phyloP scores from a whole-genome alignment of 1,139 yeast species.

The Yueomyces sp. region DNA sequence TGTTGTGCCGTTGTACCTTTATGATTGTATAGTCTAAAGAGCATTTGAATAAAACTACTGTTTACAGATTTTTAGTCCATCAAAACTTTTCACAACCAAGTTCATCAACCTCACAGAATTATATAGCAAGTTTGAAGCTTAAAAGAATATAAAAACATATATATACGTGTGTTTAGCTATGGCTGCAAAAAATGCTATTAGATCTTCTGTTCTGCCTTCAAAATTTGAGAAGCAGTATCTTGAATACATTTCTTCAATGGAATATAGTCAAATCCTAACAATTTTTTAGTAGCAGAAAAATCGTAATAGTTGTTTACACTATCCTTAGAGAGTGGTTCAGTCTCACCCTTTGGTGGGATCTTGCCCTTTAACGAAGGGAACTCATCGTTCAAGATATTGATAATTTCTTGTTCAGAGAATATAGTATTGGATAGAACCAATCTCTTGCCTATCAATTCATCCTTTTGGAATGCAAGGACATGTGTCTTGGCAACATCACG shows the following conservation, averaged over 20 bases:
- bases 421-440: slow-evolving; percentile 20
- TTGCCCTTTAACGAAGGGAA: slow-evolving; percentile 27
- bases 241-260: slow-evolving; percentile 26
- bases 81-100: no score
- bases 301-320: slow-evolving; percentile 2
- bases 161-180: no score
- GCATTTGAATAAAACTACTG: no score
- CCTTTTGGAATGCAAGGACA: slow-evolving; percentile 28
- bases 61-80: neutral
- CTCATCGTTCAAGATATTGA: slow-evolving; percentile 24
- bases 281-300: slow-evolving; percentile 18
- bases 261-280: slow-evolving; percentile 28
- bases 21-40: no score
- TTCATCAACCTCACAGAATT: no score
- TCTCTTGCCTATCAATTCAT: slow-evolving; percentile 22
- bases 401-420: slow-evolving; percentile 21
- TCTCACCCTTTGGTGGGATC: slow-evolving; percentile 12
- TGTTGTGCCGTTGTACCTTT: no score
- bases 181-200: no score
- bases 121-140: no score
- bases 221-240: slow-evolving; percentile 31
- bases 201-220: neutral
- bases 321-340: neutral
- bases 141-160: no score
- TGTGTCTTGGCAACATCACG: slow-evolving; percentile 45